These are phyloP conservation scores for Lentithecium fluviatile DNA, from an alignment of 495 filamentous ascomycete species.

Conservation along the genomic window DNA sequence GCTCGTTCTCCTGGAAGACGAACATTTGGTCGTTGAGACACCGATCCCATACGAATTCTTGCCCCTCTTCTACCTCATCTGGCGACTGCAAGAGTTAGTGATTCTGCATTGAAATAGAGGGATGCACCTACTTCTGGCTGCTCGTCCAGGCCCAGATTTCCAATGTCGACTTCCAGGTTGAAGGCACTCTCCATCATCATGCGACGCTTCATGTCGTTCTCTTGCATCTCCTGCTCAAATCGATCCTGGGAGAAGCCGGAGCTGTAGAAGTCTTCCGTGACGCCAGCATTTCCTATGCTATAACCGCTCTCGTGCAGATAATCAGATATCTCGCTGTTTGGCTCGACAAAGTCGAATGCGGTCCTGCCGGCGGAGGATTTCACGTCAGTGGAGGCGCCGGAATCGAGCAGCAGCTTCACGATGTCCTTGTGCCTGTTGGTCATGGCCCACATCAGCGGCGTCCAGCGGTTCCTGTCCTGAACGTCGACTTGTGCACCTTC, in stretches of 20 bases:
- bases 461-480: slow-evolving; percentile 96
- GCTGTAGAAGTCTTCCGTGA: slow-evolving; percentile 95
- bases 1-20: slow-evolving; percentile 92
- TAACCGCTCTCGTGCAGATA: slow-evolving; percentile 94
- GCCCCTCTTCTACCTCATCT: slow-evolving; percentile 82
- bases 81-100: slow-evolving; percentile 54
- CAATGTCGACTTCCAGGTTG: slow-evolving; percentile 94
- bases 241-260: slow-evolving; percentile 86
- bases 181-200: slow-evolving; percentile 99
- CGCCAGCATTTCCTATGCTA: slow-evolving; percentile 77
- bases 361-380: slow-evolving; percentile 92
- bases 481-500: slow-evolving; percentile 88
- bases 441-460: slow-evolving; percentile 99
- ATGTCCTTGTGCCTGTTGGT: slow-evolving; percentile 96
- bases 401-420: slow-evolving; percentile 84
- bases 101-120: background rate
- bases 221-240: slow-evolving; percentile 96
- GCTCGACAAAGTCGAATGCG: slow-evolving; percentile 93
- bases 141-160: slow-evolving; percentile 94
- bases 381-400: slow-evolving; percentile 91
- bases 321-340: slow-evolving; percentile 92
- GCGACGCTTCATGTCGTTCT: slow-evolving; percentile 89
- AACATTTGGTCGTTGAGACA: slow-evolving; percentile 99
- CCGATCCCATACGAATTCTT: slow-evolving; percentile 96
- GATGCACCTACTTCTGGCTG: slow-evolving; percentile 73